A percentile compares a stretch with the other conserved stretches of the same genome.
Evolutionary conservation across 2,329 filamentous ascomycete species (phyloP).

Genomic region (Elsinoe perseae): DNA sequence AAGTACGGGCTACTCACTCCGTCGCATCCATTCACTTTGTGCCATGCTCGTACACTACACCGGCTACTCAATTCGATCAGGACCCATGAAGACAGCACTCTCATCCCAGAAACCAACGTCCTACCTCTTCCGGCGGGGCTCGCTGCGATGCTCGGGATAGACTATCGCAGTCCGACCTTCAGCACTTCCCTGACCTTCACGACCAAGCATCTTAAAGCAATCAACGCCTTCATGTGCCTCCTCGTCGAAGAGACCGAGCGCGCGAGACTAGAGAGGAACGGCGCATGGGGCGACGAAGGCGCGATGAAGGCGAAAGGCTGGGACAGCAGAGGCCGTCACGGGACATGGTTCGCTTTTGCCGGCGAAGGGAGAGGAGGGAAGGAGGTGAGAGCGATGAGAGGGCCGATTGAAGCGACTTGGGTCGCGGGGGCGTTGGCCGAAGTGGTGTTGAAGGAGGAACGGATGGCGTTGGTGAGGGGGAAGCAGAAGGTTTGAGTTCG

Average conservation of each 20-base stretch:
- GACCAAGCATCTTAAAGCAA: conserved; percentile 24
- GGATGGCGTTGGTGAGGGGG: conserved; percentile 9
- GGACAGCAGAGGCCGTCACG: conserved; percentile 18
- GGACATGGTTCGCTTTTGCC: conserved; percentile 17
- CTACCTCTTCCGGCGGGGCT: conserved; percentile 20
- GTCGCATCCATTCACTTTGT: conserved; percentile 29
- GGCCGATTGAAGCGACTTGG: conserved; percentile 18
- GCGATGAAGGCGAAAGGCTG: conserved; percentile 16
- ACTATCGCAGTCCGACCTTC: conserved; percentile 18
- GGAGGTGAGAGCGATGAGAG: conserved; percentile 15
- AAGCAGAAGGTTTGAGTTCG: conserved; percentile 10
- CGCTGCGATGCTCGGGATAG: conserved; percentile 18
- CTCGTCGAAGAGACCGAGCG: conserved; percentile 27
- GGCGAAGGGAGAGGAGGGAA: conserved; percentile 12
- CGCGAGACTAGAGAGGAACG: conserved; percentile 22
- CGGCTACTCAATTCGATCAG: conserved; percentile 30
- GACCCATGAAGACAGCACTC: conserved; percentile 21
- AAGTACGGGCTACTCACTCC: conserved; percentile 30
- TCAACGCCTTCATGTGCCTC: conserved; percentile 27
- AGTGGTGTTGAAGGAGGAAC: conserved; percentile 21
- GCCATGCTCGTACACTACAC: conserved; percentile 32
- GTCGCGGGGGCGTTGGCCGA: conserved; percentile 18
- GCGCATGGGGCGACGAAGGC: conserved; percentile 21
- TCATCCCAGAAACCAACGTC: conserved; percentile 26
- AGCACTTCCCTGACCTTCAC: conserved; percentile 24